These are phyloP conservation scores for Cryphonectria nitschkei DNA, from an alignment of 2,329 filamentous ascomycete genomes.

Conservation along the genomic window DNA sequence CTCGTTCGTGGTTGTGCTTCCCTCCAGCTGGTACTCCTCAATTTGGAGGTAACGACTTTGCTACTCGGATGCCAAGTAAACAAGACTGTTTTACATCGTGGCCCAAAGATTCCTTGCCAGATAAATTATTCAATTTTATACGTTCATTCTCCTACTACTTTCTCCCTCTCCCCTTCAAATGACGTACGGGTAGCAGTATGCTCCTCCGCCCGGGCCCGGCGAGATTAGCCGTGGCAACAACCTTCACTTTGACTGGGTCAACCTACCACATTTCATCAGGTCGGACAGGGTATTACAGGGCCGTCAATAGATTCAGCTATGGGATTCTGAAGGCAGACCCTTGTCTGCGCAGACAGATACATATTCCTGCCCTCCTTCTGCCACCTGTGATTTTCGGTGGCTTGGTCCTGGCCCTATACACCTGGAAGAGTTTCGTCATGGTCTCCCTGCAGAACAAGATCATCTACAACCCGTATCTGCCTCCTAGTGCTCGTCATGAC, in stretches of 20 bases:
- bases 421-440: conserved; percentile 73
- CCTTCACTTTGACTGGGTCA: conserved; percentile 25
- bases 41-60: neutral
- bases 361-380: conserved; percentile 52
- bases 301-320: conserved; percentile 6
- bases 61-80: neutral
- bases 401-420: conserved; percentile 67
- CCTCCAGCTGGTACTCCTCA: too few relatives aligned
- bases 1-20: neutral
- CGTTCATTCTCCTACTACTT: neutral
- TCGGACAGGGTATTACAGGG: neutral
- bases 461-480: conserved; percentile 78
- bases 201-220: conserved; percentile 22
- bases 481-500: conserved; percentile 71
- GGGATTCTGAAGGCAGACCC: neutral
- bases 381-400: conserved; percentile 70
- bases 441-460: conserved; percentile 80
- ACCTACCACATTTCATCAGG: conserved; percentile 20
- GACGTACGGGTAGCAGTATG: conserved; percentile 20
- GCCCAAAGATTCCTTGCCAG: neutral
- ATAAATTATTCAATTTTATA: neutral
- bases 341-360: conserved; percentile 37
- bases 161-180: neutral
- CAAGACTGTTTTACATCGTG: neutral
- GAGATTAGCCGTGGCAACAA: neutral